Conservation (phyloP, 2,329 filamentous ascomycete species). For the Fusarium lateritium region DNA sequence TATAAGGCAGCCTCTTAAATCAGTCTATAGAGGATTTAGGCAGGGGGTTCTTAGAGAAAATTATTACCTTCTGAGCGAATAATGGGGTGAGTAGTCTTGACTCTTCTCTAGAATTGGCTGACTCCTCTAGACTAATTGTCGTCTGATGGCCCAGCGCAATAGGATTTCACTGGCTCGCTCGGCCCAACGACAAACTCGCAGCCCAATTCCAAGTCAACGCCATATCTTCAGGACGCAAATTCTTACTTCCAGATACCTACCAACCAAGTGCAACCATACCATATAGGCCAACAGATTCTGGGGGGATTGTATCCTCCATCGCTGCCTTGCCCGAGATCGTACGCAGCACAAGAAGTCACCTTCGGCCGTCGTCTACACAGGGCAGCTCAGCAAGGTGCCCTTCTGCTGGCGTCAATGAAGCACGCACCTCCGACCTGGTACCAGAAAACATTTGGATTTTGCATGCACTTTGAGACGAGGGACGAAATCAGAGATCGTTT, state of each 20-base stretch:
- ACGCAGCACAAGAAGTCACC: constrained; percentile 8
- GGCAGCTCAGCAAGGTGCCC: constrained; percentile 3
- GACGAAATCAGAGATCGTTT: constrained; percentile 9
- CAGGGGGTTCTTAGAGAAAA: too few relatives aligned
- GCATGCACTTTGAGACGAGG: constrained; percentile 14
- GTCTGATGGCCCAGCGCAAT: neutral
- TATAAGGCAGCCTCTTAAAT: too few relatives aligned
- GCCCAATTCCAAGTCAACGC: neutral
- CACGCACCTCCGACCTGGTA: constrained; percentile 13
- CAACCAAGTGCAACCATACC: neutral
- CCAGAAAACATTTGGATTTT: constrained; percentile 11
- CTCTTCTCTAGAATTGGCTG: too few relatives aligned
- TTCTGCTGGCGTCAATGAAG: constrained; percentile 8
- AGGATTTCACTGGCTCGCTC: neutral
- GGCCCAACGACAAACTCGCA: neutral
- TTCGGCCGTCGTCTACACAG: constrained; percentile 13
- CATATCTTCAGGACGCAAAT: neutral
- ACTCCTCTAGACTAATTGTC: too few relatives aligned
- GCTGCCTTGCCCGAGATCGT: neutral
- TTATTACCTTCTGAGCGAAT: too few relatives aligned
- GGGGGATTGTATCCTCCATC: neutral
- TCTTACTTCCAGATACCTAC: constrained; percentile 2
- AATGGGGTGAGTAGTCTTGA: too few relatives aligned
- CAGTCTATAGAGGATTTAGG: too few relatives aligned
- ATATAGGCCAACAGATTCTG: constrained; percentile 2